These are phyloP conservation scores for Chloropicon primus DNA, from an alignment of 139 green algal genomes.

Conservation along the genomic window DNA sequence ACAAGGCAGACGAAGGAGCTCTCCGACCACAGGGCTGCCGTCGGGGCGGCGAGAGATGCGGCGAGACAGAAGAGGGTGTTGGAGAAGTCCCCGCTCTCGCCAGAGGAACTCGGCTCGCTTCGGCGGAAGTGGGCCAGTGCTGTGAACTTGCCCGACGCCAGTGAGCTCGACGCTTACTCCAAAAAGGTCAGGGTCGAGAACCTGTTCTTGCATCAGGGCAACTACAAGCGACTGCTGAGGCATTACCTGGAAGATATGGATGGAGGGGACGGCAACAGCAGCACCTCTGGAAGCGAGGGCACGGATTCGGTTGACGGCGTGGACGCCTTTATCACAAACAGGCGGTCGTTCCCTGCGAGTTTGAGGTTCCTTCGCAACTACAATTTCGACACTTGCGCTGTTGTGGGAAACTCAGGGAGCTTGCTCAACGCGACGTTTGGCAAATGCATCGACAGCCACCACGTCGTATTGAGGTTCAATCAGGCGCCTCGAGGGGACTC, in stretches of 20 bases:
- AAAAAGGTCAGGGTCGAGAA: neutral
- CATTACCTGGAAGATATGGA: neutral
- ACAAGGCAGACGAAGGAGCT: too few species aligned
- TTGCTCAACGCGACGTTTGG: conserved; percentile 9
- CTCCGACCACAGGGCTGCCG: too few species aligned
- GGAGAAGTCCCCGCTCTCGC: too few species aligned
- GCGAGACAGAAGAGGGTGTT: too few species aligned
- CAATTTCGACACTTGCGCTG: neutral
- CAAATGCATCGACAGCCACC: conserved; percentile 1
- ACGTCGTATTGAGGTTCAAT: conserved; percentile 8
- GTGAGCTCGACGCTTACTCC: neutral
- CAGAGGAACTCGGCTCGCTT: too few species aligned
- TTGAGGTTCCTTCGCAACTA: neutral
- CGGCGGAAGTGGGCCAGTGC: too few species aligned
- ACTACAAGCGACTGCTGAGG: neutral
- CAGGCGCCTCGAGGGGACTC: conserved; percentile 5
- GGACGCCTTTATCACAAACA: neutral
- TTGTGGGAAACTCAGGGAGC: neutral
- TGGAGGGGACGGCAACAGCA: neutral
- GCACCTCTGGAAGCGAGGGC: neutral
- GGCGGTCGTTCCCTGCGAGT: neutral
- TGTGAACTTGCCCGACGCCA: neutral
- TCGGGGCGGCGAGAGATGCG: too few species aligned
- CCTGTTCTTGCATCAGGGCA: neutral
- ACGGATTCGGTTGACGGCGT: neutral